Evolutionary conservation across 305 asterid species (phyloP).

Genomic region (Fraxinus baroniana): DNA sequence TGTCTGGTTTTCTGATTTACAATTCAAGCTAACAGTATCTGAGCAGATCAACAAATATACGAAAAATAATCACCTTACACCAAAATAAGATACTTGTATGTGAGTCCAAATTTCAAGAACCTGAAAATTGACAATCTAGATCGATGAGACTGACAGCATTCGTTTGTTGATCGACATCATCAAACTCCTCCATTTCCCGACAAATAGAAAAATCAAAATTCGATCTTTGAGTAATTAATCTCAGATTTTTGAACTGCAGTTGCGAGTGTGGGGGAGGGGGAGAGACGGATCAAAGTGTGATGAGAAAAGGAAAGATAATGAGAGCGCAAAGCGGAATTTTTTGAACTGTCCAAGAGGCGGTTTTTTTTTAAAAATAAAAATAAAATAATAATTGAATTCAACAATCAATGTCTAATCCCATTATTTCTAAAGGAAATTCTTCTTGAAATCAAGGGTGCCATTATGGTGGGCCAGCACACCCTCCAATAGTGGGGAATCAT

Average conservation of each 20-base stretch:
- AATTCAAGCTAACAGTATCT: conserved; percentile 17
- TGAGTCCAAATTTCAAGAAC: conserved; percentile 8
- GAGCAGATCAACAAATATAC: not conserved
- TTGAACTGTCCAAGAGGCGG: conserved; percentile 42
- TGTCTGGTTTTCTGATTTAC: conserved; percentile 33
- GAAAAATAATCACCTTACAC: not conserved
- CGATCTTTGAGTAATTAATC: not conserved
- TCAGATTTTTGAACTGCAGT: conserved; percentile 19
- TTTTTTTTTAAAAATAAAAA: not conserved
- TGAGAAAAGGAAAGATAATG: conserved; percentile 4
- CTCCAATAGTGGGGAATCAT: too few species aligned
- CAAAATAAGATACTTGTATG: not conserved
- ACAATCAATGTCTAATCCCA: too few species aligned
- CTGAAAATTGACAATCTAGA: conserved; percentile 32
- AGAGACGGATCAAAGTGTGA: not conserved
- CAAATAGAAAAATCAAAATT: conserved; percentile 5
- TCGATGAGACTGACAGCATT: conserved; percentile 36
- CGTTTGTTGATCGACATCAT: conserved; percentile 34
- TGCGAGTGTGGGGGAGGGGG: not conserved
- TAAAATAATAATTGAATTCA: not conserved
- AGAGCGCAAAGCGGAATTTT: conserved; percentile 12
- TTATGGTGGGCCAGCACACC: too few species aligned
- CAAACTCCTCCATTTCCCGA: conserved; percentile 31
- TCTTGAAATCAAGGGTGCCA: too few species aligned
- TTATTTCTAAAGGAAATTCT: too few species aligned